Base-by-base conservation (phyloP, 2,329 filamentous ascomycete genomes). In the Ceratocystis cubensis region DNA sequence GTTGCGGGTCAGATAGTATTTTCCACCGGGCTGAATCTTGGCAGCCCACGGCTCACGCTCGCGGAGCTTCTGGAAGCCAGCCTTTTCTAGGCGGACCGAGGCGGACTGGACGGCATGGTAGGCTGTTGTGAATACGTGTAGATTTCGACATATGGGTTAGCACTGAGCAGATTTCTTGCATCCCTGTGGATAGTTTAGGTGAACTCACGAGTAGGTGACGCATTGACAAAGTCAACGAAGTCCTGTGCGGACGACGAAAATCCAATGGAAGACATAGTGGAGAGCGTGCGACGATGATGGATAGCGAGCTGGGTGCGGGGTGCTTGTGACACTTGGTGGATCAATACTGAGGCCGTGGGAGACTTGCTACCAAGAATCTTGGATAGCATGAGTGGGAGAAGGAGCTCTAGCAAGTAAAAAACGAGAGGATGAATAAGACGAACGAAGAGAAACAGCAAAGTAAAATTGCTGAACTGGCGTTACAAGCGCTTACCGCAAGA, bases 1-100 rank as follows among this genome's bases (percentile, higher is more conserved):
- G 78, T 97, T 97, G 70, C 93, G 88, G 61, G 93, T 97, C 73
- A 96, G 84, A 78, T 92, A 96, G 81, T 97, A 97, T 78, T 95
- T 96, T 70, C 93, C 92, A 69, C 93, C 92, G 25, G 91, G 90
- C 67, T 85, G 83, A 69, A 96, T 83, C 59, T 82, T 84, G 1
- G 87, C 85, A 15, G 88, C 83, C 93, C 94, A 97, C 61, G 88
- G 86, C 73, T 96, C 91, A 72, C 89, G 88, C 78, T 97, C 93
- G 80, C 86, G 89, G 77, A 99, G 89, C 72, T 88, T 84, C 72
- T 84, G 82, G 81, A 97, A 99, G 68, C 93, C 92, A 63, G 90
- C 92, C 71, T 87, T 84, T 71, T 88, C 83, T 65, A 99, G 83
- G 66, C 88, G 87, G 70, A 85, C 78, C 72, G 88, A 87, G 70